phyloP scores from a whole-genome alignment of 1,139 yeast genomes.

The Candida pseudoviswanathii region DNA sequence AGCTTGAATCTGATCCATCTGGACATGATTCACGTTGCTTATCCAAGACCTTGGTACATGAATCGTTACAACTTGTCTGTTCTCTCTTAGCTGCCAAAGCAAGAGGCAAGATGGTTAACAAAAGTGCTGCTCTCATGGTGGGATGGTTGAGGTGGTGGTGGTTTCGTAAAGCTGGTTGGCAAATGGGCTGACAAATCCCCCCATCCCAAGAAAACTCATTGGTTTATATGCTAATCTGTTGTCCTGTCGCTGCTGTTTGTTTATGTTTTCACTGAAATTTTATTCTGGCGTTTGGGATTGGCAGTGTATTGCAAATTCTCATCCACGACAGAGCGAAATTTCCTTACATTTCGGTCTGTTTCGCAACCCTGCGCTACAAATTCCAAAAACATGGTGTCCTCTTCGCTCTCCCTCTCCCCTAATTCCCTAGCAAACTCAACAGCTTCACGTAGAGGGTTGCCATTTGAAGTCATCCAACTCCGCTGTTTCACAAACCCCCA shows the following conservation, averaged over 20 bases:
- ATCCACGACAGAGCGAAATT: neutral
- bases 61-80: conserved; percentile 4
- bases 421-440: too few species aligned
- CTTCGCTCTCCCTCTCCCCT: too few species aligned
- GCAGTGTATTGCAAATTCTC: conserved; percentile 1
- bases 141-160: neutral
- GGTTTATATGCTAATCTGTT: neutral
- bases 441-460: too few species aligned
- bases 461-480: too few species aligned
- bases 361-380: neutral
- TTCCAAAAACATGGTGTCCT: neutral
- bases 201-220: neutral
- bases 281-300: neutral
- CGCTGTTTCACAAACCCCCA: too few species aligned
- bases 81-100: conserved; percentile 4
- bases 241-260: neutral
- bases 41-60: conserved; percentile 2
- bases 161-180: neutral
- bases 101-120: conserved; percentile 3
- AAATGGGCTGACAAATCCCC: neutral
- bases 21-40: conserved; percentile 6
- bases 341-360: neutral
- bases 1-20: conserved; percentile 5
- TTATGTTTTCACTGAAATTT: neutral
- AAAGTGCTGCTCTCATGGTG: neutral